Evolutionary conservation across 148 eudicot species (phyloP).

Genomic region (Amaranthus palmeri): DNA sequence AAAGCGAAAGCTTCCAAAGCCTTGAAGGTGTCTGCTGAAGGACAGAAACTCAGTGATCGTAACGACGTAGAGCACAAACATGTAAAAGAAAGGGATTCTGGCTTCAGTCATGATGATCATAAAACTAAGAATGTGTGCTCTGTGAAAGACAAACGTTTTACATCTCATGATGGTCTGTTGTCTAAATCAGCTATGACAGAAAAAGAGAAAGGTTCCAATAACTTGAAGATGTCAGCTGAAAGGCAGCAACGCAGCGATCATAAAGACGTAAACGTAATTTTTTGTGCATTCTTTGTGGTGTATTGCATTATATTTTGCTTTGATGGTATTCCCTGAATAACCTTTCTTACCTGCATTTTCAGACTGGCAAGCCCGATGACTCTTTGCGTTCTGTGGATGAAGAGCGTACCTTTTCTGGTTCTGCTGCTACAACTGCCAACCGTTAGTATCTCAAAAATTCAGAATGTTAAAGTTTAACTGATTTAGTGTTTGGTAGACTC

Average conservation of each 20-base stretch:
- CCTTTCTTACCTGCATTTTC: background rate
- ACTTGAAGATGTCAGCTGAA: slow-evolving; percentile 8
- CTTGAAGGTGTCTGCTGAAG: slow-evolving; percentile 3
- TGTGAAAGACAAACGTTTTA: slow-evolving; percentile 4
- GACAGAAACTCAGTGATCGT: background rate
- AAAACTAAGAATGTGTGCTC: background rate
- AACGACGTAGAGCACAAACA: background rate
- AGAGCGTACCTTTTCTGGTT: slow-evolving; percentile 24
- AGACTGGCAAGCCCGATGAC: slow-evolving; percentile 16
- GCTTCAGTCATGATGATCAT: background rate
- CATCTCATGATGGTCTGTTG: slow-evolving; percentile 5
- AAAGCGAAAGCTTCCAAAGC: too few species aligned
- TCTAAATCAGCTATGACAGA: background rate
- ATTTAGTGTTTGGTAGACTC: background rate
- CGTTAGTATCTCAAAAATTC: slow-evolving; percentile 29
- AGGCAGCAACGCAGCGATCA: slow-evolving; percentile 6
- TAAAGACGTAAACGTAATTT: slow-evolving; percentile 20
- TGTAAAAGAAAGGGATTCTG: background rate
- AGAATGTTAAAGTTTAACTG: background rate
- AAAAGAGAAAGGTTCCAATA: slow-evolving; percentile 1
- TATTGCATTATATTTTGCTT: slow-evolving; percentile 3
- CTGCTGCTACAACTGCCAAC: slow-evolving; percentile 27
- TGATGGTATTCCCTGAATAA: slow-evolving; percentile 7
- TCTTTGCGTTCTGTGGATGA: slow-evolving; percentile 35
- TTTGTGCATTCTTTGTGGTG: background rate